Base-by-base conservation (phyloP, 225 moss, liverwort and hornwort genomes). In the Climacium dendroides region DNA sequence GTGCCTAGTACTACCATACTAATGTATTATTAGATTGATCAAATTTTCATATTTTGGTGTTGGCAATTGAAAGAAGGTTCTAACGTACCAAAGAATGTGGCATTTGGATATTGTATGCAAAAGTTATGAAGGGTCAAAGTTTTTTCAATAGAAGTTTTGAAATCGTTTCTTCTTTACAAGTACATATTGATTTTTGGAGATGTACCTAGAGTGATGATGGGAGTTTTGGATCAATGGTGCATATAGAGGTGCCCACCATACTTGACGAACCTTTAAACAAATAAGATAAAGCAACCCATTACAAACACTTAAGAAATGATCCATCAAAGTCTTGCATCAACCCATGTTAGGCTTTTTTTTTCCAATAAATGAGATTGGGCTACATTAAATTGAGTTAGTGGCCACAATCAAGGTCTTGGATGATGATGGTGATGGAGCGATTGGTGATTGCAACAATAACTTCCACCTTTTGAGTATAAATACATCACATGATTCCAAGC, bases 31-130 rank as follows among this genome's bases (percentile, higher is more conserved):
- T 67, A 37, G 22, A 4, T 0, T 13, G 1, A 0, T 24, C 7
- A 24, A 69, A 23, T 69, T 23, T 39, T 13, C 24, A 39, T 69
- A 69, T 37, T 14, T 24, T 24, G 2, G 39, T 69, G 1, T 24
- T 41, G 25, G 70, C 0, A 41, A 39, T 0, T 41, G 1, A 41
- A 25, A 25, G 3, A 4, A 70, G 5, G 14, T 14, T 70, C 0
- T 0, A 69, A 41, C 0, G 0, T 0, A 69, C 24, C 1, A 39
- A 69, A 37, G 1, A 69, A 39, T 0, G 1, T 4, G 8, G 7
- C 4, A 25, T 41, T 41, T 25, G 8, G 8, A 70, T 41, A 24
- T 0, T 1, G 2, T 25, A 25, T 70, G 5, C 14, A 70, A 24
- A 69, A 39, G 14, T 39, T 69, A 25, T 5, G 1, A 25, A 69